Conservation (phyloP, 2,329 filamentous ascomycete species). For the Ceratocystis colombiana region DNA sequence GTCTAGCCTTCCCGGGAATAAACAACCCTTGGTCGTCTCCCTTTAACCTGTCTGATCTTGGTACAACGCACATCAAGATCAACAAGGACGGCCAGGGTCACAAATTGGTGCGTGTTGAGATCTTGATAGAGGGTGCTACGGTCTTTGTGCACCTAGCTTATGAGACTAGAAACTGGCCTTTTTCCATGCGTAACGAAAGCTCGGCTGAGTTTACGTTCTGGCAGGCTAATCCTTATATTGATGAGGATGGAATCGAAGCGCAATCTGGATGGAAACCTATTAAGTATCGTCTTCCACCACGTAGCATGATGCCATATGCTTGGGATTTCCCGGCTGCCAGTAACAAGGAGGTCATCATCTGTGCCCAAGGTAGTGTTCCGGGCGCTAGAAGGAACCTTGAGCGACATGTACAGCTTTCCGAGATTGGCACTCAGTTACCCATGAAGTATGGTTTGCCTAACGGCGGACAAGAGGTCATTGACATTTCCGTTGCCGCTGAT, state of each 20-base stretch:
- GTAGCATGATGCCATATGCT: constrained; percentile 98
- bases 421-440: constrained; percentile 91
- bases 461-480: constrained; percentile 75
- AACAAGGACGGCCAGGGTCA: constrained; percentile 85
- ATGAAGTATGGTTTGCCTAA: constrained; percentile 70
- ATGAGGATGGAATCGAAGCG: constrained; percentile 79
- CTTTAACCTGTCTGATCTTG: constrained; percentile 93
- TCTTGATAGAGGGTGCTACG: constrained; percentile 85
- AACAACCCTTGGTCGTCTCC: constrained; percentile 97
- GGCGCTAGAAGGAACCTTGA: constrained; percentile 44
- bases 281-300: constrained; percentile 77
- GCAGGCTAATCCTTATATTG: constrained; percentile 84
- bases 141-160: constrained; percentile 85
- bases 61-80: constrained; percentile 85
- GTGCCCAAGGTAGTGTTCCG: constrained; percentile 45
- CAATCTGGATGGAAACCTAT: constrained; percentile 85
- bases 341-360: constrained; percentile 82
- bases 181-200: constrained; percentile 96
- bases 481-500: constrained; percentile 90
- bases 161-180: constrained; percentile 94
- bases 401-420: constrained; percentile 83
- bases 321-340: constrained; percentile 99
- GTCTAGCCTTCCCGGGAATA: constrained; percentile 82
- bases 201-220: constrained; percentile 95
- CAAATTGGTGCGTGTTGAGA: constrained; percentile 73